phyloP scores from a whole-genome alignment of 2,329 filamentous ascomycete genomes.

The Calonectria fujianensis region DNA sequence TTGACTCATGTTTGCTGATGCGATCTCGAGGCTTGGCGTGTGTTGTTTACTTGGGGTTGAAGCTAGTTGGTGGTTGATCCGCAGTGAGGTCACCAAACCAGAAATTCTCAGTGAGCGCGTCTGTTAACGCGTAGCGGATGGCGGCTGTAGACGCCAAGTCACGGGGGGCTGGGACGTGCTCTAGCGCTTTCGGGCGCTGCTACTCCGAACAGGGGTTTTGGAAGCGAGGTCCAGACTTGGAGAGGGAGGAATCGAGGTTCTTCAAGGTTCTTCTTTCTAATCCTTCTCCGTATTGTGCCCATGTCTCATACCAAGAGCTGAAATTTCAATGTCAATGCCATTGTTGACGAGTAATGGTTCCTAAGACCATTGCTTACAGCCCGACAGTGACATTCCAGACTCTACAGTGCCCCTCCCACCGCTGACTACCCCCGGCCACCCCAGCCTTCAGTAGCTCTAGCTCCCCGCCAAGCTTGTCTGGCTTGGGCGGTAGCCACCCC shows the following conservation, averaged over 20 bases:
- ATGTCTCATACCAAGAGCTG: not conserved
- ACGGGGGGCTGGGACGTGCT: conserved; percentile 26
- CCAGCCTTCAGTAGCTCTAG: conserved; percentile 31
- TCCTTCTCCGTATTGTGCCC: not conserved
- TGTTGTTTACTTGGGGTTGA: not conserved
- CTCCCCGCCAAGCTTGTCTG: conserved; percentile 25
- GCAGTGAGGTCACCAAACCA: conserved; percentile 19
- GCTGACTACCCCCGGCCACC: conserved; percentile 2
- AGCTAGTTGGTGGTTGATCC: not conserved
- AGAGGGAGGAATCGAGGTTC: not conserved
- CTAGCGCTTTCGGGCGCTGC: conserved; percentile 16
- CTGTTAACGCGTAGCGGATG: conserved; percentile 30
- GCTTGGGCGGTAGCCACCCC: conserved; percentile 26
- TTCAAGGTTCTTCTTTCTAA: not conserved
- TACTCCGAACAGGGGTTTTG: conserved; percentile 10
- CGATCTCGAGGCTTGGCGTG: not conserved
- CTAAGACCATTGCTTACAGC: not conserved
- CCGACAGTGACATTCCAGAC: conserved; percentile 13
- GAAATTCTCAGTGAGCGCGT: conserved; percentile 25
- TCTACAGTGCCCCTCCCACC: conserved; percentile 9
- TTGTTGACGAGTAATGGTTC: not conserved
- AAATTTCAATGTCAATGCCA: conserved; percentile 1
- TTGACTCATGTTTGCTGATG: conserved; percentile 76
- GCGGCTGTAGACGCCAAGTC: conserved; percentile 37
- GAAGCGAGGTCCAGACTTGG: not conserved